Evolutionary conservation across 305 asterid species (phyloP), one percentile per base, ranked within the genome.

Genomic region (Fraxinus greggii): DNA sequence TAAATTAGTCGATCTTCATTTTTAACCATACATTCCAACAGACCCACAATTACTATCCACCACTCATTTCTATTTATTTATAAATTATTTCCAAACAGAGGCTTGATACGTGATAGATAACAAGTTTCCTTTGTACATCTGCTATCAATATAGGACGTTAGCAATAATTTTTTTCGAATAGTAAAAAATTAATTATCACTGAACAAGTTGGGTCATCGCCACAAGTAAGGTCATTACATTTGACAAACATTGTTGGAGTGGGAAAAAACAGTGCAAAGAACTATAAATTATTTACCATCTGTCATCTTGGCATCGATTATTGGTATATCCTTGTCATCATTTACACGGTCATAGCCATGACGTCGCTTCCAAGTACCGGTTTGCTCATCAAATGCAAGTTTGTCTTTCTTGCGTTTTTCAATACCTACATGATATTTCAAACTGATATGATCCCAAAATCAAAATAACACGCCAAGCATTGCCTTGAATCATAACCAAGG

Each of bases 301-400:
- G 90, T 88, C 86, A 81, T 88, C 92, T 97, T 94, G 84, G 99
- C 99, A 87, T 93, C 98, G 63, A 97, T 92, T 82, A 97, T 90
- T 24, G 99, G 98, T 83, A 93, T 63, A 87, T 97, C 96, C 0
- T 89, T 94, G 86, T 94, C 98, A 85, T 97, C 98, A 86, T 92
- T 91, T 56, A 96, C 91, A 3, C 97, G 92, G 82, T 90, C 98
- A 69, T 94, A 96, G 75, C 99, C 99, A 87, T 94, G 91, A 45
- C 92, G 93, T 63, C 99, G 90, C 87, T 97, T 97, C 98, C 98
- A 97, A 75, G 90, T 61, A 36, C 89, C 91, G 38, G 94, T 87
- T 83, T 93, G 91, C 70, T 94, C 98, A 84, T 97, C 99, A 84
- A 85, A 97, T 61, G 90, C 93, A 78, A 91, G 72, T 83, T 97